Evolutionary conservation across 495 filamentous ascomycete species (phyloP), one percentile per base, ranked within the genome.

Genomic region (Penicillium soppii): DNA sequence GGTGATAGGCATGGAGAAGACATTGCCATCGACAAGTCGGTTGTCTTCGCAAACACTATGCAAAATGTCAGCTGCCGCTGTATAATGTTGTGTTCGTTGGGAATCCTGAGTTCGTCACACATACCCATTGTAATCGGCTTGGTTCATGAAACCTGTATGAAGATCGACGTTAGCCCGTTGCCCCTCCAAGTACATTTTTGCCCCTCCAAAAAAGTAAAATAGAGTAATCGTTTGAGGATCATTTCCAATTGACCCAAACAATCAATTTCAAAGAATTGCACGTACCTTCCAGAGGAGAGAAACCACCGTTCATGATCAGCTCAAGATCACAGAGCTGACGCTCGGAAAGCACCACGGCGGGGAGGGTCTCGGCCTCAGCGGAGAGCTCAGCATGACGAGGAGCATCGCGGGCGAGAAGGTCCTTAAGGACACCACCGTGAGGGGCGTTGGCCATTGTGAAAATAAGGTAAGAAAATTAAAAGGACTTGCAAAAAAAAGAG

Each of bases 291-390:
- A 98, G 82, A 42, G 94, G 94, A 56, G 90, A 95, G 75, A 98
- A 98, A 46, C 95, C 94, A 62, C 94, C 94, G 74, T 84, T 96
- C 73, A 97, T 83, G 56, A 98, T 87, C 77, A 98, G 68, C 69
- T 98, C 94, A 57, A 98, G 81, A 78, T 98, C 94, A 73, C 94
- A 98, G 17, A 98, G 83, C 73, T 98, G 94, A 53, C 94, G 83
- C 81, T 98, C 94, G 29, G 82, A 84, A 59, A 98, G 81, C 38
- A 87, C 73, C 58, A 98, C 82, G 13, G 94, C 90, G 26, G 90
- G 89, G 36, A 97, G 82, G 8, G 67, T 86, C 74, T 95, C 92
- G 8, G 92, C 91, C 72, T 98, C 94, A 21, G 77, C 82, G 7
- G 75, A 77, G 44, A 98, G 85, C 71, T 95, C 71, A 27, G 77